Evolutionary conservation across 352 stramenopile species (phyloP).

Genomic region (Globisporangium megalacanthum): DNA sequence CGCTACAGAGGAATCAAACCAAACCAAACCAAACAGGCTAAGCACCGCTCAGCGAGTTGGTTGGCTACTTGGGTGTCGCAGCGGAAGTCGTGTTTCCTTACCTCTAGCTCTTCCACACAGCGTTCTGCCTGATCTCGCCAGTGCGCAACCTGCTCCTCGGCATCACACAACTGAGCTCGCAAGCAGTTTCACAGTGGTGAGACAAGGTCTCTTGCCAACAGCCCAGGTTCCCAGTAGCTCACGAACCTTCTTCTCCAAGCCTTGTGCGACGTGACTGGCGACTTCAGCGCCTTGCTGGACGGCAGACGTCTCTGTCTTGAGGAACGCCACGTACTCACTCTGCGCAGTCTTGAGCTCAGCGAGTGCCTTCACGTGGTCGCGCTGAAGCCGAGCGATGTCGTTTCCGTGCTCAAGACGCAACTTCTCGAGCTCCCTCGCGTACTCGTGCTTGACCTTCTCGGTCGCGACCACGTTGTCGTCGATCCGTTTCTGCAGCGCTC

Average conservation of each 20-base stretch:
- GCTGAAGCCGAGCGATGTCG: conserved; percentile 38
- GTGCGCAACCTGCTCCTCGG: conserved; percentile 25
- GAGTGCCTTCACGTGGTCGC: conserved; percentile 31
- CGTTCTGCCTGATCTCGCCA: conserved; percentile 37
- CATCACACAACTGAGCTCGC: conserved; percentile 22
- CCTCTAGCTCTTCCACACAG: conserved; percentile 34
- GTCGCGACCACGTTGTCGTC: conserved; percentile 19
- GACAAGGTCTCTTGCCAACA: background rate
- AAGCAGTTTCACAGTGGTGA: too few relatives aligned
- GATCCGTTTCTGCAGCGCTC: conserved; percentile 34
- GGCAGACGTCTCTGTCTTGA: conserved; percentile 40
- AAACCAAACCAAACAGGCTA: background rate
- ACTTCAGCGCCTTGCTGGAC: conserved; percentile 18
- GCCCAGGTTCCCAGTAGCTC: background rate
- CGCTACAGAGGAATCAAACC: conserved; percentile 1
- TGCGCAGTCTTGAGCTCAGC: conserved; percentile 41
- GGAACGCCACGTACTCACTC: conserved; percentile 33
- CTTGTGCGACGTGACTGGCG: conserved; percentile 20
- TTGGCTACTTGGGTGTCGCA: conserved; percentile 5
- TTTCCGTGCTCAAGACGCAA: conserved; percentile 28
- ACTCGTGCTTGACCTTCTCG: conserved; percentile 43
- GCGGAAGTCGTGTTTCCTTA: conserved; percentile 5
- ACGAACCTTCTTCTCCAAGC: conserved; percentile 27
- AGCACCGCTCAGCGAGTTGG: background rate
- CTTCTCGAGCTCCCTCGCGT: conserved; percentile 40